A percentile compares a stretch with the other conserved stretches of the same genome.
Conservation (phyloP, 805 yeast genomes). For the Peterozyma toletana region DNA sequence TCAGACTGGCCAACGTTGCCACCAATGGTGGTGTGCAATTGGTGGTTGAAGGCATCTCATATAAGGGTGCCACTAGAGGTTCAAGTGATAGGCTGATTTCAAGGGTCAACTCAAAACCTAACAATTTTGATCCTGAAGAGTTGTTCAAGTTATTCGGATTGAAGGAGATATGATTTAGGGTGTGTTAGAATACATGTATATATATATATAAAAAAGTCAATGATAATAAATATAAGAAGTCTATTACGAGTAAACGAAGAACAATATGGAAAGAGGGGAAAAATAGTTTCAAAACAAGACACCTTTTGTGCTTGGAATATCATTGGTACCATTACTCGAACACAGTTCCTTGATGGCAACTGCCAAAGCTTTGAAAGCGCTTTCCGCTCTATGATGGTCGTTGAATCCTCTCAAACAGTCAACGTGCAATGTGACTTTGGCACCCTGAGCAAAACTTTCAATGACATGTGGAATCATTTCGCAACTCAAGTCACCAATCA, state of each 20-base stretch:
- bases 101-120: too few species aligned
- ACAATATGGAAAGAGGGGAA: neutral
- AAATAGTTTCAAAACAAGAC: conserved; percentile 51
- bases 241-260: too few species aligned
- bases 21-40: conserved; percentile 6
- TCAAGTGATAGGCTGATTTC: neutral
- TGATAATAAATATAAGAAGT: neutral
- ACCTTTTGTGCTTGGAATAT: conserved; percentile 95
- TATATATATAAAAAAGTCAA: neutral
- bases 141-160: too few species aligned
- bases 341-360: conserved; percentile 85
- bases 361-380: conserved; percentile 95
- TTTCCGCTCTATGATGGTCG: conserved; percentile 94
- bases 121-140: too few species aligned
- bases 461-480: conserved; percentile 98
- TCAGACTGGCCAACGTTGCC: conserved; percentile 1
- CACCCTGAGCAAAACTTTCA: conserved; percentile 90
- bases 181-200: neutral
- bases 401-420: conserved; percentile 91
- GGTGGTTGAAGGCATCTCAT: conserved; percentile 6
- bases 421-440: conserved; percentile 86
- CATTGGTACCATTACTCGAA: conserved; percentile 76
- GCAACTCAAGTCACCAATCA: conserved; percentile 83
- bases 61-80: conserved; percentile 1
- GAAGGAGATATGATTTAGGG: too few species aligned